Base-by-base conservation (phyloP, 2,329 filamentous ascomycete species). In the Fusarium agapanthi region DNA sequence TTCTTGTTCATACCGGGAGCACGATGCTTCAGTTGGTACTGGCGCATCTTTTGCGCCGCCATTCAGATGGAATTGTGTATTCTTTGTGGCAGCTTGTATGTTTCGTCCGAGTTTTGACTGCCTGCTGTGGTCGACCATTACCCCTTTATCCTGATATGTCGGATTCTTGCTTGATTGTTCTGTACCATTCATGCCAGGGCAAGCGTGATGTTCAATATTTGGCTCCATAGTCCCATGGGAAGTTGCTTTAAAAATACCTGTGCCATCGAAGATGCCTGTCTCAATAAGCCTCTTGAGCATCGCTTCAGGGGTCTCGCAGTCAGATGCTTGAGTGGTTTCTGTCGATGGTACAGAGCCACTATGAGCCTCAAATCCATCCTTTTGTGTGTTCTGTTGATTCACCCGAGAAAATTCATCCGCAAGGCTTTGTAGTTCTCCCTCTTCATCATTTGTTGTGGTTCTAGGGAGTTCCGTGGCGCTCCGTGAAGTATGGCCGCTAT, bases 191-290 rank as follows among this genome's bases (percentile, higher is more conserved):
- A 18, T 35, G 16, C 22, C 30, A 32, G 22, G 16, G 16, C 20
- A 35, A 30, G n/a, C 41, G 26, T 50, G 24, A 54, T 30, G 20
- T 18, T 54, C 34, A n/a, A 41, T 28, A 37, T 24, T 22, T 24
- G 41, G 22, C 30, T 41, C 35, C n/a, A n/a, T 20, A 11, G 15
- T 22, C 28, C 32, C 16, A 13, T 45, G n/a, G 9, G 22, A 30
- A 16, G 38, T n/a, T 30, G 43, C 20, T 13, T n/a, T 24, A 9
- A 64, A 16, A 16, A 71, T 54, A 10, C 47, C 44, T 22, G 67
- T 77, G 14, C 57, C 73, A 37, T 72, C 48, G 32, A 71, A 76
- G 7, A 78, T 53, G n/a, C 74, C 64, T 32, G 75, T 75, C 22
- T 69, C 22, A 24, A 75, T 43, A 22, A 78, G 66, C 15, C 56